phyloP scores from a whole-genome alignment of 2,329 filamentous ascomycete species.

The Microsporum ferrugineum region DNA sequence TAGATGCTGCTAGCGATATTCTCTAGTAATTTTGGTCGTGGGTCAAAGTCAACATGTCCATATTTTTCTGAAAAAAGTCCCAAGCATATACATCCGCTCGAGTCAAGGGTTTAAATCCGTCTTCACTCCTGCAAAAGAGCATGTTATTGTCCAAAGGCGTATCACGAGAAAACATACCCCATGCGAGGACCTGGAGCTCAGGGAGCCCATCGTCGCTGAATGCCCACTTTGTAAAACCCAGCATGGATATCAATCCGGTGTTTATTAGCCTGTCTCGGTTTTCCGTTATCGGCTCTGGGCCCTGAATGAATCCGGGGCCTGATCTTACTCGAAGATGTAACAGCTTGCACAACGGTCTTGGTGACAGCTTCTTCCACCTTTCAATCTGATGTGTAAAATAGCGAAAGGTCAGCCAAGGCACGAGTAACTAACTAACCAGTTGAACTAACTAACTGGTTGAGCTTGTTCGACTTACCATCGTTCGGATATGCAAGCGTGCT shows the following conservation, averaged over 20 bases:
- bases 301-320: background rate
- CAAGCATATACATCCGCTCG: background rate
- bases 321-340: background rate
- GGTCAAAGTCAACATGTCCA: background rate
- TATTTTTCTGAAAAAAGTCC: background rate
- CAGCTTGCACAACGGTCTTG: background rate
- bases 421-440: background rate
- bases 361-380: background rate
- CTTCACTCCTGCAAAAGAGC: background rate
- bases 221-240: background rate
- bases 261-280: background rate
- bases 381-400: background rate
- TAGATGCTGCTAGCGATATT: no score
- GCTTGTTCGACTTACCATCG: background rate
- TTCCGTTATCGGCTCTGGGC: background rate
- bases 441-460: background rate
- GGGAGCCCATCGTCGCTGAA: background rate
- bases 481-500: background rate
- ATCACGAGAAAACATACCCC: background rate
- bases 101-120: background rate
- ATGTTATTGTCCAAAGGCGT: background rate
- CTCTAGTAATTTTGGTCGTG: background rate
- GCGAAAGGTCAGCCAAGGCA: background rate
- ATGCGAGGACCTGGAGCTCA: background rate
- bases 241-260: background rate